Conservation (phyloP, 371 early-diverging fungal genomes). For the Mortierella sp. region DNA sequence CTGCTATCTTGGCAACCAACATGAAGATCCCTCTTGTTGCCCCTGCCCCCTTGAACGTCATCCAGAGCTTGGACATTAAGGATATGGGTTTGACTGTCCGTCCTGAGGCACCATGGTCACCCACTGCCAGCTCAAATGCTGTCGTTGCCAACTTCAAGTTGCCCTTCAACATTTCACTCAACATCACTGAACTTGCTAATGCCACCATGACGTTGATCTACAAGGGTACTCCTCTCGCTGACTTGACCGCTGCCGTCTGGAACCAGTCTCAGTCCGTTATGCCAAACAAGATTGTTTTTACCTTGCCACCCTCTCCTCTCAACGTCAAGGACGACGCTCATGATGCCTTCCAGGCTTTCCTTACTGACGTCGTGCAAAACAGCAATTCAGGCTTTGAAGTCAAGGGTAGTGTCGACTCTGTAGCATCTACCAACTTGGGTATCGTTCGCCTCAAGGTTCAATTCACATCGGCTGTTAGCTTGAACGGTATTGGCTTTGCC, state of each 20-base stretch:
- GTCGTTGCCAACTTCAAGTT: constrained; percentile 68
- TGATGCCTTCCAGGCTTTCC: constrained; percentile 60
- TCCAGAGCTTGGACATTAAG: constrained; percentile 64
- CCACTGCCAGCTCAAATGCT: constrained; percentile 60
- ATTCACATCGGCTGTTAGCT: constrained; percentile 60
- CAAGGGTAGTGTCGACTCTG: constrained; percentile 61
- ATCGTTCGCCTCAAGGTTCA: constrained; percentile 62
- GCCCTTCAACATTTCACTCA: constrained; percentile 71
- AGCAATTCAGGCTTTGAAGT: constrained; percentile 61
- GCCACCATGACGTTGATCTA: constrained; percentile 67
- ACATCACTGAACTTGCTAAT: constrained; percentile 64
- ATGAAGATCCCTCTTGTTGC: constrained; percentile 63
- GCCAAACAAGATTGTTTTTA: constrained; percentile 52
- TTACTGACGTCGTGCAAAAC: constrained; percentile 58
- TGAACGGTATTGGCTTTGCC: constrained; percentile 67
- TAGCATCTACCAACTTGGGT: constrained; percentile 63
- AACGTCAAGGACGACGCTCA: constrained; percentile 58
- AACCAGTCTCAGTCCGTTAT: constrained; percentile 62
- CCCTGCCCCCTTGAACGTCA: constrained; percentile 61
- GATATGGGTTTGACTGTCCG: constrained; percentile 65
- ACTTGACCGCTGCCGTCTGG: constrained; percentile 58
- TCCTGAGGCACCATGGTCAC: constrained; percentile 62
- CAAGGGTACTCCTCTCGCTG: constrained; percentile 61
- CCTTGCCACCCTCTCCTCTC: constrained; percentile 55
- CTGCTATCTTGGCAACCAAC: constrained; percentile 63